Evolutionary conservation across 352 stramenopile species (phyloP).

Genomic region (Globisporangium cystogenes): DNA sequence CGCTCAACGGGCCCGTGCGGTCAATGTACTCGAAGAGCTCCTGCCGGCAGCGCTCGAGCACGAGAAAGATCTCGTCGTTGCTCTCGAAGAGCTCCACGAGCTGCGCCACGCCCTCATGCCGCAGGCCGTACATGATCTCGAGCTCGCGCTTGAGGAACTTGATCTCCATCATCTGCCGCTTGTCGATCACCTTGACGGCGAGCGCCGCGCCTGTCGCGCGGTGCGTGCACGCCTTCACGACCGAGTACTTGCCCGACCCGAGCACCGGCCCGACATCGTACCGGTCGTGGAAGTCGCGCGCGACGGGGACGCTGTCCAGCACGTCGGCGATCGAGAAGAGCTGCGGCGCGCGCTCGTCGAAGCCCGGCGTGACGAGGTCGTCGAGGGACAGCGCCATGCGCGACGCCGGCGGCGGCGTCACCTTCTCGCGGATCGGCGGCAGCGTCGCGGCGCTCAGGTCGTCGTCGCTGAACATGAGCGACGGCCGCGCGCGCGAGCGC

Average conservation of each 20-base stretch:
- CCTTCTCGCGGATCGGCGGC: constrained; percentile 65
- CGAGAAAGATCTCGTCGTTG: constrained; percentile 68
- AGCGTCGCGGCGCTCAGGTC: constrained; percentile 33
- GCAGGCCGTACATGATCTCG: constrained; percentile 79
- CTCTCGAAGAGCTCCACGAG: constrained; percentile 76
- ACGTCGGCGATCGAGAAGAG: constrained; percentile 63
- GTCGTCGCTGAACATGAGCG: constrained; percentile 59
- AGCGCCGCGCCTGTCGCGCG: constrained; percentile 26
- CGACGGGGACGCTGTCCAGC: constrained; percentile 60
- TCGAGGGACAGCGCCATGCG: constrained; percentile 57
- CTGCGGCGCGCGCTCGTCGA: constrained; percentile 37
- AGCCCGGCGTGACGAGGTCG: constrained; percentile 26
- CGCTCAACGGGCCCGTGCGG: constrained; percentile 58
- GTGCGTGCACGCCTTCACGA: constrained; percentile 61
- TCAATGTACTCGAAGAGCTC: constrained; percentile 85
- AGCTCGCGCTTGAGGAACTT: constrained; percentile 82
- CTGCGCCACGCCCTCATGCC: constrained; percentile 71
- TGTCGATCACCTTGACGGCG: constrained; percentile 83
- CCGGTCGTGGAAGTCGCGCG: constrained; percentile 44
- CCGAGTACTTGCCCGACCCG: constrained; percentile 73
- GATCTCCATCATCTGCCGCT: constrained; percentile 73
- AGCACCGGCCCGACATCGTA: constrained; percentile 53
- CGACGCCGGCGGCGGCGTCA: constrained; percentile 42
- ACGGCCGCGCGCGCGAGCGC: constrained; percentile 25
- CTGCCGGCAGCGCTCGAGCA: constrained; percentile 77